Conservation (phyloP, 441 rosid genomes). For the Pelargonium myrrhifolium region DNA sequence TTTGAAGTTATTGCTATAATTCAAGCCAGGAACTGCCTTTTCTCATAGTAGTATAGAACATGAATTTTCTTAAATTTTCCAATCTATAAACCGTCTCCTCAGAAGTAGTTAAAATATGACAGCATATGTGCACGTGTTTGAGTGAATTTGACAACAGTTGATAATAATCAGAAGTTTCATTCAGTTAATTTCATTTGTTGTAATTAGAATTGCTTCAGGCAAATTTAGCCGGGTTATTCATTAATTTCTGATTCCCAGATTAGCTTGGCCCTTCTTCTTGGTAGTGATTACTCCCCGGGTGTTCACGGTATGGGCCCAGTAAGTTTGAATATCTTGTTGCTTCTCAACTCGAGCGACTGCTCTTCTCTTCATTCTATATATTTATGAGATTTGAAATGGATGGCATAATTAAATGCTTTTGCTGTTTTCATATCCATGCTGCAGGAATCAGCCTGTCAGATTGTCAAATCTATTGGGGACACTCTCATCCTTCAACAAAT, state of each 20-base stretch:
- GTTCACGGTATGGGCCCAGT: slow-evolving; percentile 82
- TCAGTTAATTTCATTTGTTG: background rate
- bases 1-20: background rate
- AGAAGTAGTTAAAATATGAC: no score
- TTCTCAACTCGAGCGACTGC: slow-evolving; percentile 12
- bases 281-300: slow-evolving; percentile 81
- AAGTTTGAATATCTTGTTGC: slow-evolving; percentile 27
- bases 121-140: no score
- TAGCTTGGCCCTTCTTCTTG: slow-evolving; percentile 75
- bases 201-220: background rate
- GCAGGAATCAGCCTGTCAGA: slow-evolving; percentile 75
- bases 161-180: background rate
- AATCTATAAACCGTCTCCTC: no score
- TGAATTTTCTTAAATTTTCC: no score
- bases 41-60: no score
- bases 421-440: slow-evolving; percentile 13
- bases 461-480: slow-evolving; percentile 68
- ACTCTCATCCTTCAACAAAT: slow-evolving; percentile 48
- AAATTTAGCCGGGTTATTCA: slow-evolving; percentile 7
- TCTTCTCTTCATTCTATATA: slow-evolving; percentile 8
- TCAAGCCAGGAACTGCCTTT: background rate
- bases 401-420: slow-evolving; percentile 3
- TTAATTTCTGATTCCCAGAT: slow-evolving; percentile 41
- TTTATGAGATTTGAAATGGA: slow-evolving; percentile 9
- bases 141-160: background rate